Conservation (phyloP, 805 yeast species). For the Candida methanosorbosa region DNA sequence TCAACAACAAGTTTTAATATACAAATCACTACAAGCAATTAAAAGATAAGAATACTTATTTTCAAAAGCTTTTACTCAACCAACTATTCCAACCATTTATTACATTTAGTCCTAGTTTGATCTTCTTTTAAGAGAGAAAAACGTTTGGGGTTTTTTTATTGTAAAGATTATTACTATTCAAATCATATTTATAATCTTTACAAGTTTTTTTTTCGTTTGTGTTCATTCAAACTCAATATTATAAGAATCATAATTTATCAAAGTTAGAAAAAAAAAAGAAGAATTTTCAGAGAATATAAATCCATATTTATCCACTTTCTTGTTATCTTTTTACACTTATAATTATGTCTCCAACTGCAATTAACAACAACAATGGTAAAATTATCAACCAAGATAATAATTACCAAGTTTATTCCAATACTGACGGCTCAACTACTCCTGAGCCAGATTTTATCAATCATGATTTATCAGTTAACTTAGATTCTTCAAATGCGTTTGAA, state of each 20-base stretch:
- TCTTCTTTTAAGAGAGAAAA: too few species aligned
- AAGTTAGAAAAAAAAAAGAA: slow-evolving; percentile 14
- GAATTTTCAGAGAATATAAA: too few species aligned
- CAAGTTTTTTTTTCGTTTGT: slow-evolving; percentile 19
- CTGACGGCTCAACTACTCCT: background rate
- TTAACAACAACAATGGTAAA: slow-evolving; percentile 3
- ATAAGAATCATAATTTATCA: slow-evolving; percentile 2
- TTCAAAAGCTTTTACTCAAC: too few species aligned
- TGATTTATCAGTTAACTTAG: slow-evolving; percentile 67
- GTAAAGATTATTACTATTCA: slow-evolving; percentile 6
- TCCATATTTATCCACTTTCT: too few species aligned
- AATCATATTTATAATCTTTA: slow-evolving; percentile 6
- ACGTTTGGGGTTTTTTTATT: slow-evolving; percentile 22
- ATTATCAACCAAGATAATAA: too few species aligned
- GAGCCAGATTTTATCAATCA: slow-evolving; percentile 50
- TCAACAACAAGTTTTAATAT: background rate
- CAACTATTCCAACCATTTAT: too few species aligned
- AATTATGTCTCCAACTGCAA: slow-evolving; percentile 4
- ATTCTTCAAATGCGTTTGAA: slow-evolving; percentile 89
- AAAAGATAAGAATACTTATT: too few species aligned
- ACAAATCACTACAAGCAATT: too few species aligned
- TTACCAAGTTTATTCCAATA: slow-evolving; percentile 1
- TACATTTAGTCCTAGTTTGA: too few species aligned
- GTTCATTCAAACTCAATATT: slow-evolving; percentile 3
- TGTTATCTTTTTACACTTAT: background rate